Evolutionary conservation across 1,139 yeast genomes (phyloP).

Genomic region (Candida sojae): DNA sequence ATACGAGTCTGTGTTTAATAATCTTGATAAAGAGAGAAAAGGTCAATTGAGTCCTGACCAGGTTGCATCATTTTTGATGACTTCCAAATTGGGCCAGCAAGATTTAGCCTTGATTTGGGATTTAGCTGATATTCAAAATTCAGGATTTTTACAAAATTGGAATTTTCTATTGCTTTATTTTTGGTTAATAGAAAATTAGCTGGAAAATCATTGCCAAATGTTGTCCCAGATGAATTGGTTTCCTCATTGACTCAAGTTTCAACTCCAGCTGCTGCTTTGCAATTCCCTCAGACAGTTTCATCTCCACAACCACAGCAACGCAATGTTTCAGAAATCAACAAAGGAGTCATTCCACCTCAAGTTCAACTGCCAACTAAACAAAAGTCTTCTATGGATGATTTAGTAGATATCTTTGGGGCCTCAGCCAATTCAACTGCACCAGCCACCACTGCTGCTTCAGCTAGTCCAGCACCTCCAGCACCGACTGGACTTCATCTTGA

Average conservation of each 20-base stretch:
- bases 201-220: slow-evolving; percentile 76
- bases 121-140: slow-evolving; percentile 84
- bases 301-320: slow-evolving; percentile 9
- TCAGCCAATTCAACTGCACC: slow-evolving; percentile 17
- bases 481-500: slow-evolving; percentile 10
- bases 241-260: slow-evolving; percentile 29
- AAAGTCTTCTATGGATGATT: slow-evolving; percentile 67
- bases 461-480: slow-evolving; percentile 17
- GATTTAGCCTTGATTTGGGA: slow-evolving; percentile 93
- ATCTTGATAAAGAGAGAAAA: slow-evolving; percentile 63
- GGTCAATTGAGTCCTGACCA: slow-evolving; percentile 76
- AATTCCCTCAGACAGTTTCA: slow-evolving; percentile 17
- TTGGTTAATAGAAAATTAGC: slow-evolving; percentile 81
- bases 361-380: slow-evolving; percentile 18
- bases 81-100: slow-evolving; percentile 84
- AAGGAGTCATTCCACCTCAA: not conserved
- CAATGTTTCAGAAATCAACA: not conserved
- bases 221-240: slow-evolving; percentile 57
- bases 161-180: slow-evolving; percentile 92
- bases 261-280: slow-evolving; percentile 20
- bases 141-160: slow-evolving; percentile 81
- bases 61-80: slow-evolving; percentile 86
- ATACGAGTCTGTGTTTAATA: slow-evolving; percentile 76
- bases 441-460: not conserved
- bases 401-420: slow-evolving; percentile 57